Evolutionary conservation across 176 grass and related monocot species (phyloP).

Genomic region (Puccinellia tenuiflora): DNA sequence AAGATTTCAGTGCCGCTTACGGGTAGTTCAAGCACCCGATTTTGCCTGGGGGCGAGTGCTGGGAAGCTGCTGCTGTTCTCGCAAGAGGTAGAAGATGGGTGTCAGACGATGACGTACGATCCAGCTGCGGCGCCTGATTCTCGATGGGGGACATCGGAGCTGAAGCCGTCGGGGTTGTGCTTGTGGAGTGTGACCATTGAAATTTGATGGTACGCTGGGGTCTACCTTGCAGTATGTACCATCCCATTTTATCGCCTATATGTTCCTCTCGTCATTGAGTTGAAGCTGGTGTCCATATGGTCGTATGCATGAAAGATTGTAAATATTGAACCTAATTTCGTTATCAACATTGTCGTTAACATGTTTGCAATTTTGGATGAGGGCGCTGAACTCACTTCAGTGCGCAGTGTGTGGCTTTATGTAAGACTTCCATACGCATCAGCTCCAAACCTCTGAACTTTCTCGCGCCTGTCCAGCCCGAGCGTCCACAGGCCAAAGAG

Average conservation of each 20-base stretch:
- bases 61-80: slow-evolving; percentile 60
- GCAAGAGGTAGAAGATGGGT: slow-evolving; percentile 27
- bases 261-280: neutral
- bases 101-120: slow-evolving; percentile 50
- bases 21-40: slow-evolving; percentile 38
- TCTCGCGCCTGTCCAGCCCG: too few relatives aligned
- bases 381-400: neutral
- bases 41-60: slow-evolving; percentile 49
- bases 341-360: neutral
- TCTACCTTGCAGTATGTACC: neutral
- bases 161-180: slow-evolving; percentile 46
- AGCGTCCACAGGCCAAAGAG: too few relatives aligned
- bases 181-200: slow-evolving; percentile 61
- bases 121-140: slow-evolving; percentile 36
- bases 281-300: neutral
- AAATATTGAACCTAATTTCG: neutral
- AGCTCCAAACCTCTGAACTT: too few relatives aligned
- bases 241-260: neutral
- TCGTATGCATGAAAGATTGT: neutral
- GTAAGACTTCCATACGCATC: neutral
- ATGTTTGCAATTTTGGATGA: neutral
- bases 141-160: slow-evolving; percentile 46
- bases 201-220: slow-evolving; percentile 20
- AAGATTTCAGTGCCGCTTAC: slow-evolving; percentile 41
- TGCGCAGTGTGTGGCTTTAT: neutral